phyloP scores from a whole-genome alignment of 176 grass and related monocot genomes.

The Pharus latifolius region DNA sequence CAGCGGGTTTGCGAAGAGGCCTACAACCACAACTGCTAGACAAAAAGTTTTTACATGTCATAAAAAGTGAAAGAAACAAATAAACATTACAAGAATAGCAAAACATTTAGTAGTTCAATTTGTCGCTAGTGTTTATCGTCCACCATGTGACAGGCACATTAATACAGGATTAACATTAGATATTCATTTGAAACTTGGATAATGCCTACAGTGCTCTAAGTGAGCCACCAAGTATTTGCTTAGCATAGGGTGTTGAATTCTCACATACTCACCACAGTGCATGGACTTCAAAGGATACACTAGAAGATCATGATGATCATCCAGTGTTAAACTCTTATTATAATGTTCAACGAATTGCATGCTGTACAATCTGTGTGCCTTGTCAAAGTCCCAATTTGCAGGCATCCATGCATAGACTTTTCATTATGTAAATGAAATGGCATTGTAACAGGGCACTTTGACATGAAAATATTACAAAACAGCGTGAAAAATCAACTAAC shows the following conservation, averaged over 20 bases:
- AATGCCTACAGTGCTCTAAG: background rate
- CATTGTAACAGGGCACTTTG: background rate
- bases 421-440: background rate
- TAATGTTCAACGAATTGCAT: background rate
- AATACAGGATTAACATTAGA: background rate
- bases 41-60: background rate
- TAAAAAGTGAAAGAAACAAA: background rate
- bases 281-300: background rate
- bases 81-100: background rate
- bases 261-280: background rate
- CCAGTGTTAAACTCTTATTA: background rate
- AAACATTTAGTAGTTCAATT: background rate
- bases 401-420: background rate
- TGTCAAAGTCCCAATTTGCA: background rate
- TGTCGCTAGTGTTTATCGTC: background rate
- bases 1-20: background rate
- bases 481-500: conserved; percentile 28
- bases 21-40: background rate
- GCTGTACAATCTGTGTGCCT: too few species aligned
- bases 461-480: background rate
- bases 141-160: background rate
- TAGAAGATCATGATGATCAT: background rate
- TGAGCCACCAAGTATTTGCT: background rate
- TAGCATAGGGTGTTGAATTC: background rate
- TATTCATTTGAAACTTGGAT: background rate